Conservation (phyloP, 768 basidiomycete species). For the Cystofilobasidium capitatum region DNA sequence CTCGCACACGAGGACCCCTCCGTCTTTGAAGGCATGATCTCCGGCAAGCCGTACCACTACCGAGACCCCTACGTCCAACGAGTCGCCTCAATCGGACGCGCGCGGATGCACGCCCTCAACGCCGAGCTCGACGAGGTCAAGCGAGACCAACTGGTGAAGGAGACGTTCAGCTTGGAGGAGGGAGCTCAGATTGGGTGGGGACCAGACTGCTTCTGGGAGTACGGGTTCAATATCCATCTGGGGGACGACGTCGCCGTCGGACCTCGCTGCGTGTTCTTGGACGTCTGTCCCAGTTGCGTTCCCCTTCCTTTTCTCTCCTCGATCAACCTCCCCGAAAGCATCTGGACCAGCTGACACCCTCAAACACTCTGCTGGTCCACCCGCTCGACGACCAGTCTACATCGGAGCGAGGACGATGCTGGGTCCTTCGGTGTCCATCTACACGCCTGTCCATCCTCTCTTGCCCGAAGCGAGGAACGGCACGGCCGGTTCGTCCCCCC, state of each 20-base stretch:
- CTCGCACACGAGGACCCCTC: background rate
- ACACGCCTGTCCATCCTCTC: constrained; percentile 5
- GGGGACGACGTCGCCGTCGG: constrained; percentile 11
- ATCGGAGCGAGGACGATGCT: constrained; percentile 14
- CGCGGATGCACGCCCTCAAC: too few relatives aligned
- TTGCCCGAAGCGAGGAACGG: constrained; percentile 8
- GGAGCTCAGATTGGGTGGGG: too few relatives aligned
- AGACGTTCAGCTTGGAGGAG: background rate
- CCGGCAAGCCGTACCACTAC: background rate
- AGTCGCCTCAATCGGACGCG: background rate
- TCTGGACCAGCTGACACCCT: too few relatives aligned
- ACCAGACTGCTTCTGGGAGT: too few relatives aligned
- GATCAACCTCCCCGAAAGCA: too few relatives aligned
- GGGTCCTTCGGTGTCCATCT: constrained; percentile 4
- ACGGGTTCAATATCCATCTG: background rate
- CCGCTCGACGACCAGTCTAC: background rate
- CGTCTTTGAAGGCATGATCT: background rate
- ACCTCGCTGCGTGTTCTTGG: background rate
- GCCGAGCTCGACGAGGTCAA: background rate
- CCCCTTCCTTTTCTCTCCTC: background rate
- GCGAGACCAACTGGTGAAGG: background rate
- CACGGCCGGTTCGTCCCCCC: background rate
- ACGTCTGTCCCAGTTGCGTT: background rate
- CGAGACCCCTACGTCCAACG: background rate
- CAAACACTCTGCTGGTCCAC: too few relatives aligned